These are phyloP conservation scores for Fraxinus greggii DNA, from an alignment of 305 asterid genomes.

Conservation along the genomic window DNA sequence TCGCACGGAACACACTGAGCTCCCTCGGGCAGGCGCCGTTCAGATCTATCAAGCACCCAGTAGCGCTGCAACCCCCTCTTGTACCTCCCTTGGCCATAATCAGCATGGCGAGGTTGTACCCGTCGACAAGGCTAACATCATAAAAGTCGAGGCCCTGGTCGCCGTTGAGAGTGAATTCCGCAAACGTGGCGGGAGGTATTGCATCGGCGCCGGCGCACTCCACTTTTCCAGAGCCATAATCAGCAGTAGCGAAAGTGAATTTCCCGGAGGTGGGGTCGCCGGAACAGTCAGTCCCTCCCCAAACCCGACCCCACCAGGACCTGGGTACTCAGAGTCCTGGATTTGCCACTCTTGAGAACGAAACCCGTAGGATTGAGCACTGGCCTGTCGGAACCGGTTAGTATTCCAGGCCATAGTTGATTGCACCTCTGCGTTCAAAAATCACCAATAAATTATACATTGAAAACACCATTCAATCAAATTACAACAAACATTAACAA, in stretches of 20 bases:
- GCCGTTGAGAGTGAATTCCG: conserved; percentile 83
- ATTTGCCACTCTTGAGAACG: conserved; percentile 55
- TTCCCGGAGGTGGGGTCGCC: conserved; percentile 43
- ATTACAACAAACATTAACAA: neutral
- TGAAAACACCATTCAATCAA: neutral
- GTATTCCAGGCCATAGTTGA: conserved; percentile 92
- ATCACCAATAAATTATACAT: neutral
- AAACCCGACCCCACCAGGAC: conserved; percentile 83
- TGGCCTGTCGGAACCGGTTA: conserved; percentile 75
- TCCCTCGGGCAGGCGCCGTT: conserved; percentile 84
- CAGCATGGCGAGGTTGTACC: conserved; percentile 85
- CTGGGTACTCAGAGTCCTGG: conserved; percentile 64
- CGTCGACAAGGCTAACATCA: conserved; percentile 90
- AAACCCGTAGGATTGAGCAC: conserved; percentile 69
- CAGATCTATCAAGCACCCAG: conserved; percentile 80
- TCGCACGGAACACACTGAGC: conserved; percentile 60
- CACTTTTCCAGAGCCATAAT: conserved; percentile 74
- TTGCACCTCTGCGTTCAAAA: conserved; percentile 45
- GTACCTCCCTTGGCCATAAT: conserved; percentile 72
- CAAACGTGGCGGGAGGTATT: conserved; percentile 89
- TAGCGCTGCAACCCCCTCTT: conserved; percentile 67
- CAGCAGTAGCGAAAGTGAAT: conserved; percentile 74
- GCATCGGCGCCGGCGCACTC: conserved; percentile 80
- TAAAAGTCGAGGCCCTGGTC: conserved; percentile 84
- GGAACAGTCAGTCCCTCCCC: conserved; percentile 86